Conservation (phyloP, 352 stramenopile species). For the Phytophthora tubulina region DNA sequence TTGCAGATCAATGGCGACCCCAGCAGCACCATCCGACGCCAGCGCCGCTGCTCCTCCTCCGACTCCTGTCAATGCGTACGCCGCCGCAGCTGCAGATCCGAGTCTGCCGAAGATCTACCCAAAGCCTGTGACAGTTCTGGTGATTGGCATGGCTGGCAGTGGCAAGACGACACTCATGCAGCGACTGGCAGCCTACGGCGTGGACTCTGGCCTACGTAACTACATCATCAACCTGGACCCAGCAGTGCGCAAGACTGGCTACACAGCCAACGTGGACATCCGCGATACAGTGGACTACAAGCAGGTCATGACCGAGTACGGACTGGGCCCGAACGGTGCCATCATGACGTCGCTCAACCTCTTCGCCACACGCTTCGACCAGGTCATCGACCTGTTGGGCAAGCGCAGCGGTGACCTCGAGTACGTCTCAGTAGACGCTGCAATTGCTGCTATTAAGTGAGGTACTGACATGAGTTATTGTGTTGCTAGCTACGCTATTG, state of each 20-base stretch:
- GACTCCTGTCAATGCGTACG: constrained; percentile 26
- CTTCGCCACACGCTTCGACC: constrained; percentile 99
- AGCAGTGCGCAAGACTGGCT: constrained; percentile 96
- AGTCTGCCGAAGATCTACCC: constrained; percentile 63
- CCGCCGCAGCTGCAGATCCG: constrained; percentile 31
- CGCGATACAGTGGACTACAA: constrained; percentile 99
- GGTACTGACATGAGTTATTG: constrained; percentile 10
- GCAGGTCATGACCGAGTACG: constrained; percentile 98
- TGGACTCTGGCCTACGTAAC: constrained; percentile 76
- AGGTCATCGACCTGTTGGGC: constrained; percentile 96
- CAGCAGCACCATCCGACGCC: constrained; percentile 10
- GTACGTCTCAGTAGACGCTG: constrained; percentile 51
- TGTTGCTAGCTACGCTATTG: constrained; percentile 92
- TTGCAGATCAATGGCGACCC: constrained; percentile 38
- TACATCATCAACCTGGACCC: constrained; percentile 99
- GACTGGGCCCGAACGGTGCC: constrained; percentile 97
- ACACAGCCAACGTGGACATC: constrained; percentile 98
- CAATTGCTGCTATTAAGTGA: background rate
- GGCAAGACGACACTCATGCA: constrained; percentile 98
- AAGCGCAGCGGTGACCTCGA: constrained; percentile 88
- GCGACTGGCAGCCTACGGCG: constrained; percentile 75
- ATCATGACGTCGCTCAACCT: constrained; percentile 99
- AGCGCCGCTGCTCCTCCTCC: constrained; percentile 22
- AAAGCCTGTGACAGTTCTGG: constrained; percentile 79
- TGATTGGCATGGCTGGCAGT: constrained; percentile 97